These are phyloP conservation scores for Fusarium hostae DNA, from an alignment of 2,329 filamentous ascomycete species.

Conservation along the genomic window DNA sequence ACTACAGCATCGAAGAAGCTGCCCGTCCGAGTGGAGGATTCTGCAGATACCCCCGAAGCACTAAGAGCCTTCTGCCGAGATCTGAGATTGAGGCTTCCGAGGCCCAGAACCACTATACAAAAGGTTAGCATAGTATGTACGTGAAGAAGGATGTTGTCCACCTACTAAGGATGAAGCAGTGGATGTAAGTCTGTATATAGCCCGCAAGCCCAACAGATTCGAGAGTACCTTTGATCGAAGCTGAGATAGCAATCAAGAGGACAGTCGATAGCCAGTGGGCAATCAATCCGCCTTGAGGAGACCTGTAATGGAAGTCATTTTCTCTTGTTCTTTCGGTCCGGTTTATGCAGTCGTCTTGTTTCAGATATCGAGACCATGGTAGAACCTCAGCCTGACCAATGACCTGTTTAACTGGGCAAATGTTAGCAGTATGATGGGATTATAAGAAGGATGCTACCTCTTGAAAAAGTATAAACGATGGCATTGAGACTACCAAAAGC, in stretches of 20 bases:
- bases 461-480: background rate
- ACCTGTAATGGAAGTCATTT: background rate
- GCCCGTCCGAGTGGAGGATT: background rate
- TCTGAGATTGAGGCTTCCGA: background rate
- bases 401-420: background rate
- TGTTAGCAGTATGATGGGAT: background rate
- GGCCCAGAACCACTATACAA: background rate
- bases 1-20: background rate
- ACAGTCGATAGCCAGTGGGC: background rate
- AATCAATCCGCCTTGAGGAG: background rate
- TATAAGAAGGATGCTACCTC: background rate
- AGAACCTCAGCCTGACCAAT: background rate
- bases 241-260: background rate
- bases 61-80: background rate
- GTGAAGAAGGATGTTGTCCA: accelerated
- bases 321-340: background rate
- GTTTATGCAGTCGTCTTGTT: background rate
- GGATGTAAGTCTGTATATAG: background rate
- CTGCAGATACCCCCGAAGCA: background rate
- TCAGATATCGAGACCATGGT: background rate
- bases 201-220: background rate
- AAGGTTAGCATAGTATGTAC: accelerated
- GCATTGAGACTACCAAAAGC: background rate
- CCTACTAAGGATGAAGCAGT: background rate
- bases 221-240: background rate